These are phyloP conservation scores for Leucogyrophana mollusca DNA, from an alignment of 768 basidiomycete genomes.

Conservation along the genomic window DNA sequence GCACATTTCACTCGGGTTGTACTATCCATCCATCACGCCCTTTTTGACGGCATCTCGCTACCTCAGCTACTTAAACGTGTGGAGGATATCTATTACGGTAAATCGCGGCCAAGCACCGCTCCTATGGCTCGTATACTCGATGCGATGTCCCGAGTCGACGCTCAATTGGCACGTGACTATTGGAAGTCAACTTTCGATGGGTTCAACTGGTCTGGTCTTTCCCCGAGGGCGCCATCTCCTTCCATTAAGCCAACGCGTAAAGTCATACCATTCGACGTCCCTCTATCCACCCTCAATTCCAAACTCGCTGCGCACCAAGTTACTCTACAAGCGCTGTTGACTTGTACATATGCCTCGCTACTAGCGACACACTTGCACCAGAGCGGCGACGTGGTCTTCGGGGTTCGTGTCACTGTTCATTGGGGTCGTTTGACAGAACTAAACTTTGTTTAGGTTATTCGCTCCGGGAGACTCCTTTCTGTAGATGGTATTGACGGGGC, in stretches of 20 bases:
- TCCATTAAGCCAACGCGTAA: constrained; percentile 11
- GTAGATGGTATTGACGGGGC: constrained; percentile 21
- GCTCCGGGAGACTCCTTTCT: constrained; percentile 27
- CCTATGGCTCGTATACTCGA: constrained; percentile 21
- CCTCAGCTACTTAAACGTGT: constrained; percentile 26
- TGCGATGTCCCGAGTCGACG: constrained; percentile 14
- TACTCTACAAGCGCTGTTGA: constrained; percentile 31
- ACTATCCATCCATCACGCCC: constrained; percentile 33
- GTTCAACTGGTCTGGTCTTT: constrained; percentile 17
- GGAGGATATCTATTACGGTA: constrained; percentile 18
- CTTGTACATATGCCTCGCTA: constrained; percentile 26
- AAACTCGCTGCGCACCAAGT: constrained; percentile 21
- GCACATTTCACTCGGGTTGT: constrained; percentile 9
- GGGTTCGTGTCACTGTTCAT: constrained; percentile 19
- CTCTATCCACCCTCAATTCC: constrained; percentile 18
- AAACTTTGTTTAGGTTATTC: constrained; percentile 21
- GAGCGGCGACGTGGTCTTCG: constrained; percentile 28
- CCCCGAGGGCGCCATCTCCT: constrained; percentile 2
- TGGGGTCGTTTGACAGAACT: neutral
- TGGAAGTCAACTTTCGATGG: constrained; percentile 21
- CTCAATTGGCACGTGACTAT: constrained; percentile 15
- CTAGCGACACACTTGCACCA: constrained; percentile 20
- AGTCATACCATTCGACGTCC: constrained; percentile 8
- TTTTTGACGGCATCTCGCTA: constrained; percentile 32
- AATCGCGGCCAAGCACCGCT: constrained; percentile 7